Evolutionary conservation across 768 basidiomycete species (phyloP), one percentile per base, ranked within the genome.

Genomic region (Termitomyces sp.): DNA sequence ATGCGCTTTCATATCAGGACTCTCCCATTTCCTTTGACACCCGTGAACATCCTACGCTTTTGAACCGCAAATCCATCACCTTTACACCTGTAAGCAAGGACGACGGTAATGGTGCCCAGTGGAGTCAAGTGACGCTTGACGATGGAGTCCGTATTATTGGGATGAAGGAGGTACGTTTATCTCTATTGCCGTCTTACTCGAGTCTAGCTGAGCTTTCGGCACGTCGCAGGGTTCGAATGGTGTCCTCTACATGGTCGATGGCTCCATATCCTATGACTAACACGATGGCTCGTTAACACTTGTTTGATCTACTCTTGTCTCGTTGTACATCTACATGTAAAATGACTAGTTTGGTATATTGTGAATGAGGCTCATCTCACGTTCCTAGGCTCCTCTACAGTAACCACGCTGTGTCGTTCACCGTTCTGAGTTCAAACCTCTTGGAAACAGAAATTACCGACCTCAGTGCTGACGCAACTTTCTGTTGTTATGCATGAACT

Each of bases 41-140:
- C 1, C 65, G 69, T 22, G 71, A 77, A 3, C 84, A 87, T 56
- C 64, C 72, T 8, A 92, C 90, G 1, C 74, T 92, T 32, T 74
- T 86, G 14, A 72, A 79, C 0, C 80, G 78, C 3, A 86, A 80
- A 66, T 75, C 79, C 3, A 77, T 93, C 36, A 73, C 79, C 0
- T 85, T 92, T 65, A 70, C 72, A 3, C 68, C 74, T 12, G 69
- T 72, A 43, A 66, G 66, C 2, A 73, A 72, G 53, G 70, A 65
- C 30, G 69, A 75, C 43, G 61, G 68, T 3, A 63, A 72, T 38
- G 69, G 68, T 20, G 75, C 78, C 5, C 79, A 81, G 40, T 92
- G 89, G 90, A 72, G 73, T 61, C 75, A 74, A 42, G 81, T 87
- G 7, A 75, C 77, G 0, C 63, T 93, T 13, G 81, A 86, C 54